A percentile compares a stretch with the other conserved stretches of the same genome.
Evolutionary conservation across 371 early-diverging fungal genomes (phyloP).

Genomic region (Batrachochytrium dendrobatidis): DNA sequence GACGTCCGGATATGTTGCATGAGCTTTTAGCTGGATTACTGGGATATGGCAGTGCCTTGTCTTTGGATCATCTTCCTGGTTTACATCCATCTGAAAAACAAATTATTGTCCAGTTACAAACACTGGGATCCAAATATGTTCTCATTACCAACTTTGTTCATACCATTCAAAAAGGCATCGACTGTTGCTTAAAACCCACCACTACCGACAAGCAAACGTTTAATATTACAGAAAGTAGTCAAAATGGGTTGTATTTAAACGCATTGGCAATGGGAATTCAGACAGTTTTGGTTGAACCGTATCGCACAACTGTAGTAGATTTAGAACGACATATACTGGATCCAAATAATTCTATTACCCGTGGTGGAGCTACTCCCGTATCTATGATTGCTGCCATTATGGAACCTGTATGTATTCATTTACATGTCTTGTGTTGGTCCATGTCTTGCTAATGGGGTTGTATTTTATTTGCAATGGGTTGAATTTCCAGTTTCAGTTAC

Average conservation of each 20-base stretch:
- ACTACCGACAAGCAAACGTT: neutral
- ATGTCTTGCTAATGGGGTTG: neutral
- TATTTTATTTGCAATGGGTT: neutral
- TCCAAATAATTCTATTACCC: neutral
- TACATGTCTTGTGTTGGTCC: neutral
- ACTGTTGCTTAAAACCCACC: neutral
- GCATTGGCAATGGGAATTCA: neutral
- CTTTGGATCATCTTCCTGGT: conserved; percentile 47
- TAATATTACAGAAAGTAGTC: neutral
- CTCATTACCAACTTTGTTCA: conserved; percentile 40
- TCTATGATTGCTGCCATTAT: neutral
- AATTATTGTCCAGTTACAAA: conserved; percentile 54
- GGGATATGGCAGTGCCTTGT: conserved; percentile 62
- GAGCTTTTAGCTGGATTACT: conserved; percentile 64
- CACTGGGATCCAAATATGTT: conserved; percentile 53
- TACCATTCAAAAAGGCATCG: conserved; percentile 1
- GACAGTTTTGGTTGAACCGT: neutral
- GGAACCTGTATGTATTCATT: neutral
- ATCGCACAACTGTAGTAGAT: neutral
- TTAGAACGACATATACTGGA: neutral
- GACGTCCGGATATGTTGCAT: conserved; percentile 65
- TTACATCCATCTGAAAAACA: conserved; percentile 64
- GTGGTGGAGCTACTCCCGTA: neutral
- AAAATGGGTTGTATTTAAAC: neutral
- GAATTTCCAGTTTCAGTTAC: conserved; percentile 33